A percentile compares a stretch with the other conserved stretches of the same genome.
phyloP scores from a whole-genome alignment of 139 green algal species.

The Coelastrella sp. region DNA sequence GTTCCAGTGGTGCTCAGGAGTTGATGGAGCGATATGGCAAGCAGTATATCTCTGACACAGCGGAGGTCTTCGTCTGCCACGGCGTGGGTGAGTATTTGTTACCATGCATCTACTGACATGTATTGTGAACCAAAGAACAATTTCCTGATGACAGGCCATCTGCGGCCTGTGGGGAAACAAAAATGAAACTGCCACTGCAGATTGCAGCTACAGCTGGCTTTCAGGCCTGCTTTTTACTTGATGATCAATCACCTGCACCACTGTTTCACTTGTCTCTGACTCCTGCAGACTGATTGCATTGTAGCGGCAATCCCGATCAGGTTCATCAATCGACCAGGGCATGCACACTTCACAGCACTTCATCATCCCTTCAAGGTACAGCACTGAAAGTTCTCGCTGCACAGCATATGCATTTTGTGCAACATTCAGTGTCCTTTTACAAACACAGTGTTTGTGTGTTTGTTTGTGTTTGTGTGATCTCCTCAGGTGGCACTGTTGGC shows the following conservation, averaged over 20 bases:
- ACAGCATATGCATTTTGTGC: not conserved
- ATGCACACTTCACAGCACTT: too few relatives aligned
- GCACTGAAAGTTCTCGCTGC: too few relatives aligned
- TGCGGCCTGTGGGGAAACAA: not conserved
- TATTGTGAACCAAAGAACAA: not conserved
- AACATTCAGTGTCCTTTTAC: not conserved
- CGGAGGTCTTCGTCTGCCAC: conserved; percentile 28
- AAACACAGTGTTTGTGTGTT: not conserved
- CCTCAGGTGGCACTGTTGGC: conserved; percentile 21
- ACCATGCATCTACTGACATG: not conserved
- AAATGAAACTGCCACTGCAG: too few relatives aligned
- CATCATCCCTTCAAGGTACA: too few relatives aligned
- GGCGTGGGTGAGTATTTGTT: conserved; percentile 1
- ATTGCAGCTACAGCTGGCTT: too few relatives aligned
- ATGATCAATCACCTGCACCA: too few relatives aligned
- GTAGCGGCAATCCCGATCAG: too few relatives aligned
- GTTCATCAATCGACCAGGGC: too few relatives aligned
- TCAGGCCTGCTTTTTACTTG: too few relatives aligned
- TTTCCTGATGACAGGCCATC: not conserved
- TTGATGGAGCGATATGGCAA: conserved; percentile 38
- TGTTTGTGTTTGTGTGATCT: not conserved
- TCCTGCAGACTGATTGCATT: too few relatives aligned
- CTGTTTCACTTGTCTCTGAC: too few relatives aligned
- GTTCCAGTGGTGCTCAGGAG: conserved; percentile 15
- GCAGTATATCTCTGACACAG: conserved; percentile 9